Conservation (phyloP, 306 rosid species). For the Heteromeles arbutifolia region DNA sequence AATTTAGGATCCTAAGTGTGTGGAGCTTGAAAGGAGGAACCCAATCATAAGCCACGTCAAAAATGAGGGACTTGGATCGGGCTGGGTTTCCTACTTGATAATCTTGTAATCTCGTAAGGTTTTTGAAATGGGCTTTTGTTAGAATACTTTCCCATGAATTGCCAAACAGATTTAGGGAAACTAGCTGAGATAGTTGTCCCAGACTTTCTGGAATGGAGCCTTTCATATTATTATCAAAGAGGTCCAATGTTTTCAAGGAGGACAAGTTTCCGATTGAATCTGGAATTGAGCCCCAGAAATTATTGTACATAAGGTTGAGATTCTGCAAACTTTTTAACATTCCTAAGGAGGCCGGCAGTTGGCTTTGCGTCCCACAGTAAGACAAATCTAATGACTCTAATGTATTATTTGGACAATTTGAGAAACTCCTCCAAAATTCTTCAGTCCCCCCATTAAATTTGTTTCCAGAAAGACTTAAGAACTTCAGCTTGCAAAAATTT, state of each 20-base stretch:
- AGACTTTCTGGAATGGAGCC: slow-evolving; percentile 33
- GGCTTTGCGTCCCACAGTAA: not conserved
- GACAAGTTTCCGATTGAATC: slow-evolving; percentile 27
- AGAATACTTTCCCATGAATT: slow-evolving; percentile 7
- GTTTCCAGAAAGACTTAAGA: not conserved
- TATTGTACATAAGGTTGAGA: not conserved
- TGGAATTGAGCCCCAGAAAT: slow-evolving; percentile 17
- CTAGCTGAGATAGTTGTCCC: slow-evolving; percentile 31
- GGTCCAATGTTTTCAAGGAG: not conserved
- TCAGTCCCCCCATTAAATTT: not conserved
- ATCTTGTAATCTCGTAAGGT: not conserved
- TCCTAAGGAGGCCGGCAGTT: not conserved
- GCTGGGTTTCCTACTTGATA: not conserved
- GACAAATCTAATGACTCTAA: slow-evolving; percentile 8
- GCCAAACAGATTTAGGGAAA: not conserved
- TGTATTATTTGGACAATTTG: slow-evolving; percentile 6
- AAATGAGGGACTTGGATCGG: not conserved
- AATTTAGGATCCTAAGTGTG: fast-evolving
- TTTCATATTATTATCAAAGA: slow-evolving; percentile 10
- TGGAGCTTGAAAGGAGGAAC: not conserved
- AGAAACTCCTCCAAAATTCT: not conserved
- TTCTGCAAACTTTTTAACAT: not conserved
- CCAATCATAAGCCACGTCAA: not conserved
- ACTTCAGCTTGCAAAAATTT: not conserved
- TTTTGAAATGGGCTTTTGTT: slow-evolving; percentile 24